Conservation (phyloP, 2,329 filamentous ascomycete species). For the Eurotiales sp. region DNA sequence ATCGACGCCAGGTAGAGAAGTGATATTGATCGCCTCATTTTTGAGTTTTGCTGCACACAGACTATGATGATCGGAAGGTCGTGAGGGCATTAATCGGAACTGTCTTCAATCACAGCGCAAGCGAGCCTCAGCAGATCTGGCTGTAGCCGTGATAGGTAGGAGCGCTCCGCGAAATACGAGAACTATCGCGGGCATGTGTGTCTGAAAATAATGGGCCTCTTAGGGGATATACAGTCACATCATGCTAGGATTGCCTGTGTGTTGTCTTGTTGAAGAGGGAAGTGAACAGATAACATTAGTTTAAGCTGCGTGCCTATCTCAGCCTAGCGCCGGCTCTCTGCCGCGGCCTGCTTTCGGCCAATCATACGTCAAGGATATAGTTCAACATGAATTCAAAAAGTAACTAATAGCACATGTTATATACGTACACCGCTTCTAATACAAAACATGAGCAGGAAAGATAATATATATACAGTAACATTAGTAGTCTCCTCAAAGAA, state of each 20-base stretch:
- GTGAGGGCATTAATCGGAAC: no score
- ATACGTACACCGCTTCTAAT: no score
- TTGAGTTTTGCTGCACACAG: neutral
- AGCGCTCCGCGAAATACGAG: neutral
- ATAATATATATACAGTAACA: no score
- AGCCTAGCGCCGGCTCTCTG: neutral
- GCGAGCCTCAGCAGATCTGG: no score
- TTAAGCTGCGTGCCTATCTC: neutral
- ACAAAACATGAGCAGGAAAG: no score
- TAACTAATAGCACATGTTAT: no score
- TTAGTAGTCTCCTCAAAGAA: no score
- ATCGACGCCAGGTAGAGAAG: conserved; percentile 30
- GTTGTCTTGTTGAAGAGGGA: neutral
- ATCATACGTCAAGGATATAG: neutral
- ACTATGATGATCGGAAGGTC: no score
- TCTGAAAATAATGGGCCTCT: neutral
- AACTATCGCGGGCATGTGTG: neutral
- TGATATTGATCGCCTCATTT: conserved; percentile 27
- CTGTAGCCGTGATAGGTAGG: no score
- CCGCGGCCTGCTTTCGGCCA: neutral
- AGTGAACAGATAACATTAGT: conserved; percentile 8
- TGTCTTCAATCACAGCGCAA: no score
- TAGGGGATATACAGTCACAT: conserved; percentile 3
- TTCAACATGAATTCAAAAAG: neutral
- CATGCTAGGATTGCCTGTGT: neutral